These are phyloP conservation scores for Nannochloris sp. DNA, from an alignment of 139 green algal species.

Conservation along the genomic window DNA sequence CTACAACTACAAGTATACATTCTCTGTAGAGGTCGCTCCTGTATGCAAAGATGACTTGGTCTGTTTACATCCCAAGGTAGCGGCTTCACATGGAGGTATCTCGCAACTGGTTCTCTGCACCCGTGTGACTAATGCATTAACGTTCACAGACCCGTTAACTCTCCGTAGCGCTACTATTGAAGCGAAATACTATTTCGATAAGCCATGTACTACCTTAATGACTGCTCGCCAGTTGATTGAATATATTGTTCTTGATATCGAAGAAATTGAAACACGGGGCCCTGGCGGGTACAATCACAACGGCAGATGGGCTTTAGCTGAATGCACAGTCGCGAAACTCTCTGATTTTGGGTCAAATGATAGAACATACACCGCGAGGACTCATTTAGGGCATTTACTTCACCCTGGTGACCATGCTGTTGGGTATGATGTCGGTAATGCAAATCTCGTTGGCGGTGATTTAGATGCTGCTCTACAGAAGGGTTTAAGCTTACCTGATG, in stretches of 20 bases:
- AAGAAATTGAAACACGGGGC: constrained; percentile 28
- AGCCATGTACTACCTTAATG: constrained; percentile 57
- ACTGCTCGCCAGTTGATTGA: constrained; percentile 61
- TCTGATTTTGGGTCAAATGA: constrained; percentile 91
- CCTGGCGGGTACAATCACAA: constrained; percentile 1
- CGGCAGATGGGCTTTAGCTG: constrained; percentile 18
- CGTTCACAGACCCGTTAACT: constrained; percentile 76
- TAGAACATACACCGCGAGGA: constrained; percentile 58
- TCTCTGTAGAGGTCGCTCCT: constrained; percentile 89
- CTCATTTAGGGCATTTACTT: constrained; percentile 83
- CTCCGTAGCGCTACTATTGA: constrained; percentile 55
- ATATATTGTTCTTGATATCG: constrained; percentile 90
- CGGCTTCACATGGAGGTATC: constrained; percentile 58
- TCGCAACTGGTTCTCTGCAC: constrained; percentile 85
- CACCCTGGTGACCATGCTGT: constrained; percentile 78
- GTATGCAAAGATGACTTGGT: constrained; percentile 96
- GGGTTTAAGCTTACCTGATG: constrained; percentile 70
- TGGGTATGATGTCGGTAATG: constrained; percentile 78
- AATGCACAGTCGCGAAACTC: constrained; percentile 64
- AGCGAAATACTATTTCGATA: constrained; percentile 69
- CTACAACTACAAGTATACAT: constrained; percentile 99
- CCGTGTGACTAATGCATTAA: constrained; percentile 76
- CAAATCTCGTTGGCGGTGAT: constrained; percentile 71
- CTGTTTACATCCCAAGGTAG: constrained; percentile 75
- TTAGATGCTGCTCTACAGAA: constrained; percentile 60